phyloP scores from a whole-genome alignment of 1,284 basidiomycete species.

The Xerocomus minutiporus region DNA sequence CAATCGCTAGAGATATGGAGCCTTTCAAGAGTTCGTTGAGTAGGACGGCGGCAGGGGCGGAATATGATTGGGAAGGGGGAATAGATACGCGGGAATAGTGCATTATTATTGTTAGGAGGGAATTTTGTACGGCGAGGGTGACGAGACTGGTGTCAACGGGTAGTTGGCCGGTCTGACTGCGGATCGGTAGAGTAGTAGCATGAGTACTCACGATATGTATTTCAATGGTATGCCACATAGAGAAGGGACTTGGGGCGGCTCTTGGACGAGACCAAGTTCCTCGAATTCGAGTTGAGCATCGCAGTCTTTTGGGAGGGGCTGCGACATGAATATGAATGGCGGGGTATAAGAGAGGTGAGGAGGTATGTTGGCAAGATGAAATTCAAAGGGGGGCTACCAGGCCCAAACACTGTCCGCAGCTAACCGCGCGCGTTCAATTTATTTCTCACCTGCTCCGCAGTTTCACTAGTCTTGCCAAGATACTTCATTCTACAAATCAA shows the following conservation, averaged over 20 bases:
- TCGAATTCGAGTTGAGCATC: constrained; percentile 43
- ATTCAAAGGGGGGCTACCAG: constrained; percentile 5
- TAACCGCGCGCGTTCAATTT: constrained; percentile 10
- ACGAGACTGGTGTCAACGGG: constrained; percentile 57
- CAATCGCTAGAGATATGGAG: constrained; percentile 69
- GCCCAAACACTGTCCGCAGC: constrained; percentile 14
- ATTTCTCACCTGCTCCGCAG: constrained; percentile 26
- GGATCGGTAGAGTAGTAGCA: background rate
- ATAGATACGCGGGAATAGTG: constrained; percentile 88
- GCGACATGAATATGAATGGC: constrained; percentile 28
- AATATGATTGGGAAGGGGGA: constrained; percentile 74
- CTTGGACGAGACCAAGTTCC: constrained; percentile 47
- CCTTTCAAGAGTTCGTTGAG: constrained; percentile 93
- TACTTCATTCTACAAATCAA: constrained; percentile 30
- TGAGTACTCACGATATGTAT: constrained; percentile 68
- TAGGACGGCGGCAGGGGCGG: constrained; percentile 87
- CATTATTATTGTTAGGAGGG: constrained; percentile 86
- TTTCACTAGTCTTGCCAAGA: background rate
- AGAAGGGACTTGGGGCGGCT: constrained; percentile 43
- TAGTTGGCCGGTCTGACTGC: constrained; percentile 4
- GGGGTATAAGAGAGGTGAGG: constrained; percentile 22
- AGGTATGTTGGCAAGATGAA: constrained; percentile 1
- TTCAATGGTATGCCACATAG: constrained; percentile 71
- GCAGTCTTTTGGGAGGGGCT: constrained; percentile 30
- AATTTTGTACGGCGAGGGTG: constrained; percentile 92